A percentile compares a stretch with the other conserved stretches of the same genome.
phyloP scores from a whole-genome alignment of 1,139 yeast genomes.

The Suhomyces maxii region DNA sequence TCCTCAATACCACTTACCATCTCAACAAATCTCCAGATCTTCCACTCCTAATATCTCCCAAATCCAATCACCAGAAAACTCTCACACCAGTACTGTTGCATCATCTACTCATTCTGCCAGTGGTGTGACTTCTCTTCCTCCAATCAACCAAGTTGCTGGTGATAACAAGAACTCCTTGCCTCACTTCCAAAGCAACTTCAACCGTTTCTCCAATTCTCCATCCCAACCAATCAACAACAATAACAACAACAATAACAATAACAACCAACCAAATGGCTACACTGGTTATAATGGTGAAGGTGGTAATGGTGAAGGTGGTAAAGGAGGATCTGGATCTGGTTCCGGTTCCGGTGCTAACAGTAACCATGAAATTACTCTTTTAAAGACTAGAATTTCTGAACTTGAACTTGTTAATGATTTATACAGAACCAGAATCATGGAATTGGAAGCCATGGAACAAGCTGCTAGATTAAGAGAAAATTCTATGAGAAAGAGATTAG shows the following conservation, averaged over 20 bases:
- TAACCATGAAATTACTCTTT: constrained; percentile 48
- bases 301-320: constrained; percentile 14
- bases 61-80: constrained; percentile 21
- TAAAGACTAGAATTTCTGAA: constrained; percentile 81
- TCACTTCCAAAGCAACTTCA: constrained; percentile 25
- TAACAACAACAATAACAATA: constrained; percentile 8
- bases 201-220: constrained; percentile 1
- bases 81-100: constrained; percentile 11
- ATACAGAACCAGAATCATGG: constrained; percentile 76
- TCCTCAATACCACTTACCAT: constrained; percentile 37
- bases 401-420: constrained; percentile 86
- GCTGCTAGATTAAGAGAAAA: constrained; percentile 55
- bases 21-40: constrained; percentile 10
- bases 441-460: constrained; percentile 71
- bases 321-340: constrained; percentile 10
- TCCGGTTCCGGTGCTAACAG: constrained; percentile 1
- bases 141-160: constrained; percentile 30
- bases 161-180: constrained; percentile 8
- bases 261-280: constrained; percentile 16
- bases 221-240: constrained; percentile 8
- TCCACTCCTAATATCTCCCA: constrained; percentile 20
- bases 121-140: constrained; percentile 34
- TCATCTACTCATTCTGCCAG: neutral
- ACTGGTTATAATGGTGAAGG: constrained; percentile 14
- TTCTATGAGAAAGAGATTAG: constrained; percentile 50